Conservation (phyloP, 352 stramenopile species). For the Pythium aquatile region DNA sequence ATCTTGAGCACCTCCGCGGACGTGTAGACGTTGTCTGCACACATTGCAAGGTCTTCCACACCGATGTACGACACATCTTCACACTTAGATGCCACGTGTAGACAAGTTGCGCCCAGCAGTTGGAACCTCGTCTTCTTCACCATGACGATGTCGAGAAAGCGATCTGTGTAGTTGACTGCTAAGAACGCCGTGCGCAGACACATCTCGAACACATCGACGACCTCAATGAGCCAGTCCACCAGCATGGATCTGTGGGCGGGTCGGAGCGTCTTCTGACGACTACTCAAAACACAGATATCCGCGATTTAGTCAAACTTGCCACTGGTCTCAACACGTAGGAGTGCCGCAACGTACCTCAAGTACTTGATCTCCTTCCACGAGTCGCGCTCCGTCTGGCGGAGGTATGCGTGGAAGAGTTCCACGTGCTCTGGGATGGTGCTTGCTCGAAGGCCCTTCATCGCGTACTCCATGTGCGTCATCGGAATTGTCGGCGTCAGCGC, state of each 20-base stretch:
- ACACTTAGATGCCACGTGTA: conserved; percentile 90
- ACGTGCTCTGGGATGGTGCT: conserved; percentile 70
- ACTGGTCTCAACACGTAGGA: neutral
- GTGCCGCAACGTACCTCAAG: conserved; percentile 51
- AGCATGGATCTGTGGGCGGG: conserved; percentile 89
- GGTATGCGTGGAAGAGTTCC: conserved; percentile 73
- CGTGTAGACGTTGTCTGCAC: conserved; percentile 89
- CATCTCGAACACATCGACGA: conserved; percentile 93
- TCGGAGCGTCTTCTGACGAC: conserved; percentile 77
- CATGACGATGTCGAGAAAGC: conserved; percentile 87
- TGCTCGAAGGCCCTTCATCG: conserved; percentile 42
- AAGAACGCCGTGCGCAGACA: conserved; percentile 87
- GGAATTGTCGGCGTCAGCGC: conserved; percentile 61
- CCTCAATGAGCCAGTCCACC: conserved; percentile 92
- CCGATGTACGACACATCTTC: conserved; percentile 93
- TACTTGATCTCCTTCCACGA: conserved; percentile 89
- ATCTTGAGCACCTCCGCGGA: conserved; percentile 89
- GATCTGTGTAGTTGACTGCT: conserved; percentile 90
- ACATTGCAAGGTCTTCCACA: conserved; percentile 90
- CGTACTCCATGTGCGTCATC: conserved; percentile 80
- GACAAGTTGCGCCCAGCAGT: conserved; percentile 85
- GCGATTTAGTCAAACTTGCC: neutral
- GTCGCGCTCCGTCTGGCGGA: conserved; percentile 74
- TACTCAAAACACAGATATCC: conserved; percentile 21
- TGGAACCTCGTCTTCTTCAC: conserved; percentile 89